Evolutionary conservation across 1,284 basidiomycete genomes (phyloP).

Genomic region (Ustilago trichophora): DNA sequence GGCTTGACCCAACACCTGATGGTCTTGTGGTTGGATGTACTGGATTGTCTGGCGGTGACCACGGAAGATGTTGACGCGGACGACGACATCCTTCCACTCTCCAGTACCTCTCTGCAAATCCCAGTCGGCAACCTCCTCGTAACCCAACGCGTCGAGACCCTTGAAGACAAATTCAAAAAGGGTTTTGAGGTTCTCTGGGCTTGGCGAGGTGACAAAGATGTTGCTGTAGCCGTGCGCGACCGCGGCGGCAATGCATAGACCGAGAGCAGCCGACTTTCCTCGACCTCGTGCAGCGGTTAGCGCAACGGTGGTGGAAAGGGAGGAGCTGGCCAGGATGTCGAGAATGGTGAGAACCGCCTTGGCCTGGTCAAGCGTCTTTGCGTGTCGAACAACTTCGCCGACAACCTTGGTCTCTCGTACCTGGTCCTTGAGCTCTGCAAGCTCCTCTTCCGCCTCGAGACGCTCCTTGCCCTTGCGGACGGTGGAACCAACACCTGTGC

Average conservation of each 20-base stretch:
- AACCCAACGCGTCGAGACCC: constrained; percentile 91
- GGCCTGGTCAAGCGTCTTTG: constrained; percentile 87
- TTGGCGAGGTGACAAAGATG: constrained; percentile 97
- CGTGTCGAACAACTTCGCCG: constrained; percentile 88
- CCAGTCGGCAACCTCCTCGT: constrained; percentile 97
- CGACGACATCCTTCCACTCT: constrained; percentile 94
- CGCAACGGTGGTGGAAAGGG: constrained; percentile 90
- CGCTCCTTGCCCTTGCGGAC: constrained; percentile 71
- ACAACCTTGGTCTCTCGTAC: constrained; percentile 86
- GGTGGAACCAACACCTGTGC: constrained; percentile 55
- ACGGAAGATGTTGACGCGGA: constrained; percentile 92
- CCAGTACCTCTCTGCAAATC: constrained; percentile 95
- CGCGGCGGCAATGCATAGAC: constrained; percentile 90
- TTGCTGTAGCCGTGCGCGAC: constrained; percentile 95
- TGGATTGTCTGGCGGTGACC: constrained; percentile 56
- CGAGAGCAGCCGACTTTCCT: constrained; percentile 95
- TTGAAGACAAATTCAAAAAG: constrained; percentile 99
- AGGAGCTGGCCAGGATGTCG: constrained; percentile 61
- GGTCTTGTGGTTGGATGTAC: constrained; percentile 97
- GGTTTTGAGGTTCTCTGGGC: constrained; percentile 96
- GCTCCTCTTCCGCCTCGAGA: constrained; percentile 71
- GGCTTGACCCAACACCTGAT: constrained; percentile 95
- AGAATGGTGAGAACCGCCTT: constrained; percentile 62
- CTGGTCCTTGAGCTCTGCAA: constrained; percentile 82
- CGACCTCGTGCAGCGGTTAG: constrained; percentile 93